Evolutionary conservation across 805 yeast genomes (phyloP).

Genomic region (Candida methanosorbosa): DNA sequence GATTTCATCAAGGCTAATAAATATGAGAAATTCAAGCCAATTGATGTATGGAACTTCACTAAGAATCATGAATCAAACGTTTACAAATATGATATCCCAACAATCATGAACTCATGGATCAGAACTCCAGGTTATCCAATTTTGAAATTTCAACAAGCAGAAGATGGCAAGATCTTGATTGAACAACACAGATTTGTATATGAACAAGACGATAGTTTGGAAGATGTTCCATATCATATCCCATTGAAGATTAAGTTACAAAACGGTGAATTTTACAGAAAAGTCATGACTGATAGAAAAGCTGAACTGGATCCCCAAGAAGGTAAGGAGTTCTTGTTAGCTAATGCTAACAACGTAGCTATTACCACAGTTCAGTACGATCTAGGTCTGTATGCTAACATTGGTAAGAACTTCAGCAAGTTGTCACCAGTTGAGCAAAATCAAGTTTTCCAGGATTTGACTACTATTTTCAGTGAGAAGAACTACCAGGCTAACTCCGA

Average conservation of each 20-base stretch:
- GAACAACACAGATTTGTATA: conserved; percentile 31
- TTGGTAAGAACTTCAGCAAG: conserved; percentile 16
- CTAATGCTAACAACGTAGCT: conserved; percentile 39
- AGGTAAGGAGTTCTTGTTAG: background rate
- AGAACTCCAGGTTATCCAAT: conserved; percentile 53
- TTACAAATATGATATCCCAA: conserved; percentile 32
- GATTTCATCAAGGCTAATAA: conserved; percentile 27
- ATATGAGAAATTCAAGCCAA: conserved; percentile 34
- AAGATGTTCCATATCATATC: conserved; percentile 53
- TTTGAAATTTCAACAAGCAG: conserved; percentile 26
- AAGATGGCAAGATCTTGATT: conserved; percentile 20
- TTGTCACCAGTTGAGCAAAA: conserved; percentile 25
- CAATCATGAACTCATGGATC: conserved; percentile 53
- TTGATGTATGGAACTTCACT: conserved; percentile 43
- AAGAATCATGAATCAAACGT: conserved; percentile 18
- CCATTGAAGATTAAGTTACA: conserved; percentile 40
- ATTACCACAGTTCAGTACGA: conserved; percentile 43
- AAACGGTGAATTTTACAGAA: conserved; percentile 28
- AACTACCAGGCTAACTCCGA: conserved; percentile 20
- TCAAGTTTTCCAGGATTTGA: conserved; percentile 30
- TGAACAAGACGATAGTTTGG: conserved; percentile 22
- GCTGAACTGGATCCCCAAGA: conserved; percentile 11
- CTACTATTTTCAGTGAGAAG: conserved; percentile 28
- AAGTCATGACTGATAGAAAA: conserved; percentile 35
- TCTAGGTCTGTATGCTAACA: conserved; percentile 11